These are phyloP conservation scores for Grammothele lineata DNA, from an alignment of 768 basidiomycete species.

Conservation along the genomic window DNA sequence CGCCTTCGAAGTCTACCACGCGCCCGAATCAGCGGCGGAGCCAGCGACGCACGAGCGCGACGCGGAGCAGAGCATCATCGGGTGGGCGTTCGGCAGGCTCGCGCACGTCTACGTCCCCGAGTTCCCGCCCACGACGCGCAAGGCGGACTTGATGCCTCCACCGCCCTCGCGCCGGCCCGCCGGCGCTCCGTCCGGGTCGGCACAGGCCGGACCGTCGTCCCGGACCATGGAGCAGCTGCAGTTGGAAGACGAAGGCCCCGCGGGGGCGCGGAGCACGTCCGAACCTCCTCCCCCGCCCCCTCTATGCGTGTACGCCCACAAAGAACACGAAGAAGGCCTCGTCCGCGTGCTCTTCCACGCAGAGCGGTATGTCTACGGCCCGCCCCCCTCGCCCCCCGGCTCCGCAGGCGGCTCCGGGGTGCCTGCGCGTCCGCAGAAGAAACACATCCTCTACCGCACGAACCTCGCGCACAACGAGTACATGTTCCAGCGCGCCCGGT, in stretches of 20 bases:
- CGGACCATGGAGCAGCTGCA: not conserved
- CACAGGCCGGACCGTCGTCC: not conserved
- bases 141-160: not conserved
- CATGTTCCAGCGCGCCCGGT: not conserved
- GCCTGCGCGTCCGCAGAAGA: too few species aligned
- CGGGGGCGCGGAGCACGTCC: too few species aligned
- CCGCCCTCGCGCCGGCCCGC: not conserved
- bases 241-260: too few species aligned
- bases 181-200: not conserved
- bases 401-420: not conserved
- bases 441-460: not conserved
- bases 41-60: not conserved
- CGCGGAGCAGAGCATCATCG: not conserved
- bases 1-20: conserved; percentile 15
- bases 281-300: not conserved
- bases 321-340: not conserved
- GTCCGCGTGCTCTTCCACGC: conserved; percentile 11
- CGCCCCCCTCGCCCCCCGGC: not conserved
- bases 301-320: conserved; percentile 2
- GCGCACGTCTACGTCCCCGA: conserved; percentile 11
- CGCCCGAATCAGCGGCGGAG: conserved; percentile 7
- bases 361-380: not conserved
- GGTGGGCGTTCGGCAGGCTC: conserved; percentile 1
- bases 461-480: conserved; percentile 1
- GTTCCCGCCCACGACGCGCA: conserved; percentile 2